Percentiles rank a stretch among this genome's conserved stretches.
Conservation (phyloP, 2,329 filamentous ascomycete genomes). For the Fusarium clavum region DNA sequence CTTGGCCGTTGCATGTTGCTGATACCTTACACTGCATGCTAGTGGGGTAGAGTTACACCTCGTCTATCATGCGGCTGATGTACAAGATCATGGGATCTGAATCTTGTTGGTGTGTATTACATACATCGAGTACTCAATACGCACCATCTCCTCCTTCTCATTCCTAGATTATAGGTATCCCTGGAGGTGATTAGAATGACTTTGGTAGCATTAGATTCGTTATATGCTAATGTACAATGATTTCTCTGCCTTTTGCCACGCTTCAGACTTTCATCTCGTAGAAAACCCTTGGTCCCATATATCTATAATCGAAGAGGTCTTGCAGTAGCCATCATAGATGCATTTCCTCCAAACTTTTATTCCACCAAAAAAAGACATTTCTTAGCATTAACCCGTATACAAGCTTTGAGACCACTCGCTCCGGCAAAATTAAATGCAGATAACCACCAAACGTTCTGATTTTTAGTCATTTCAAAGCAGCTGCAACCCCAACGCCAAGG, state of each 20-base stretch:
- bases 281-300: constrained; percentile 6
- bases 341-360: constrained; percentile 28
- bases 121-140: not conserved
- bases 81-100: constrained; percentile 35
- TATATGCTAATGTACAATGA: constrained; percentile 43
- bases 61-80: constrained; percentile 36
- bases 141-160: not conserved
- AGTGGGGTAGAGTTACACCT: constrained; percentile 35
- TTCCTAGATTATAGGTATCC: not conserved
- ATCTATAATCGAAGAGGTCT: constrained; percentile 22
- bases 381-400: constrained; percentile 34
- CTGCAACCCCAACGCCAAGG: constrained; percentile 42
- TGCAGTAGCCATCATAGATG: constrained; percentile 16
- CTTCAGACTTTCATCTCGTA: not conserved
- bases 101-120: not conserved
- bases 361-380: constrained; percentile 24
- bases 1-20: constrained; percentile 25
- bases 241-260: constrained; percentile 6
- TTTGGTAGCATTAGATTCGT: constrained; percentile 40
- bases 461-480: constrained; percentile 29
- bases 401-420: constrained; percentile 20
- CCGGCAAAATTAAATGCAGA: constrained; percentile 37
- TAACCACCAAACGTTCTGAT: constrained; percentile 26
- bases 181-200: not conserved
- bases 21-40: constrained; percentile 32